A percentile compares a stretch with the other conserved stretches of the same genome.
These are phyloP conservation scores for Colletotrichum liaoningense DNA, from an alignment of 2,329 filamentous ascomycete genomes.

Conservation along the genomic window DNA sequence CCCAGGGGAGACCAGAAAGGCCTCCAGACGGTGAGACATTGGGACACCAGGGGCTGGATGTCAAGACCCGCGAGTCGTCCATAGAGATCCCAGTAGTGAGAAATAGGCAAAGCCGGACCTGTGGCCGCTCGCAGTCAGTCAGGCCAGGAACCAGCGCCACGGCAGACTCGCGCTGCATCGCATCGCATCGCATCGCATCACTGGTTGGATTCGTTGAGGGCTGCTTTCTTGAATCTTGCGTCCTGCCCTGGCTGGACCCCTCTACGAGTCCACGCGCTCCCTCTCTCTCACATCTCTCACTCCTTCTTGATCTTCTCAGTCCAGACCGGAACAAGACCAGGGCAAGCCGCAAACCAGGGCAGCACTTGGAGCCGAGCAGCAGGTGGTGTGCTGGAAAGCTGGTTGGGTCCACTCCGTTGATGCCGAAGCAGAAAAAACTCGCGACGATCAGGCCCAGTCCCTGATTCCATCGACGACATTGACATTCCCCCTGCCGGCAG, in stretches of 20 bases:
- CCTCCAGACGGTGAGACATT: conserved; percentile 2
- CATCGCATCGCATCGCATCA: conserved; percentile 19
- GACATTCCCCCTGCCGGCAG: conserved; percentile 29
- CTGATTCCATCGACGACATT: conserved; percentile 24
- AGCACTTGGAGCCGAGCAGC: conserved; percentile 1
- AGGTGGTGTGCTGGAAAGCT: conserved; percentile 13
- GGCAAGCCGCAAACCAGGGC: not conserved
- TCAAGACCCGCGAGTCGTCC: not conserved
- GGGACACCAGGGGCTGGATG: not conserved
- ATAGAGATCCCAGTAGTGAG: not conserved
- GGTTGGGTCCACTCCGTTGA: conserved; percentile 16
- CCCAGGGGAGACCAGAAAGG: not conserved
- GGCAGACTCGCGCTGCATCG: conserved; percentile 12
- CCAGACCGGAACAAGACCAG: not conserved
- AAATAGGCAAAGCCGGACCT: conserved; percentile 1
- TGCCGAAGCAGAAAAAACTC: conserved; percentile 22
- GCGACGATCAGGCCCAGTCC: conserved; percentile 19
- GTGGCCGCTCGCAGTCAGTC: not conserved
- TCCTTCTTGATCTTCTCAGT: not conserved
- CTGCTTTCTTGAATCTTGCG: not conserved
- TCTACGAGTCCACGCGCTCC: not conserved
- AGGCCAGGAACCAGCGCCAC: conserved; percentile 23
- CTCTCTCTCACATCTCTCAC: too few relatives aligned
- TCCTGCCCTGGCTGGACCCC: not conserved
- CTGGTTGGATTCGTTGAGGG: not conserved